Evolutionary conservation across 768 basidiomycete genomes (phyloP).

Genomic region (Podaxis pistillaris): DNA sequence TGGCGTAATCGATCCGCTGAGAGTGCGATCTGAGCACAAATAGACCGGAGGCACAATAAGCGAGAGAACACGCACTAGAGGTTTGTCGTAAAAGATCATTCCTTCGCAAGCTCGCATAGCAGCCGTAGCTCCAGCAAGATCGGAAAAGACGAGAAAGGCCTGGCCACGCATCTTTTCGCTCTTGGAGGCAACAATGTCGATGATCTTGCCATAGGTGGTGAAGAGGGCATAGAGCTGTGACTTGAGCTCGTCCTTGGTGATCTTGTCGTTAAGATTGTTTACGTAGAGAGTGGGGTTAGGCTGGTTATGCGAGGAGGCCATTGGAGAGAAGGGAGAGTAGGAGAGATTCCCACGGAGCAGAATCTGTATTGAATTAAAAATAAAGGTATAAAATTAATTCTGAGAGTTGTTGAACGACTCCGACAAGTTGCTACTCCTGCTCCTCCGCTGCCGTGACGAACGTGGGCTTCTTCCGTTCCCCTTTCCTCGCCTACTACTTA

Average conservation of each 20-base stretch:
- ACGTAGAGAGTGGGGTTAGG: conserved; percentile 90
- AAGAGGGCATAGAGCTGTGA: conserved; percentile 85
- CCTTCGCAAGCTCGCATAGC: conserved; percentile 93
- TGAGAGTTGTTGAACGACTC: neutral
- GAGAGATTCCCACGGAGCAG: conserved; percentile 26
- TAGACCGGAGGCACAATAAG: conserved; percentile 9
- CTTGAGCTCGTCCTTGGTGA: conserved; percentile 88
- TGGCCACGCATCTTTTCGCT: conserved; percentile 85
- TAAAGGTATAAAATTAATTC: neutral
- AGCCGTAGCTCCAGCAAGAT: conserved; percentile 86
- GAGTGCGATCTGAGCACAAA: conserved; percentile 10
- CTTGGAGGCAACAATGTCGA: conserved; percentile 92
- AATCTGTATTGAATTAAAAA: neutral
- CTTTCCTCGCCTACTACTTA: conserved; percentile 8
- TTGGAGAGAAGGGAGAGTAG: conserved; percentile 22
- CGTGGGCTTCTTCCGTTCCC: conserved; percentile 3
- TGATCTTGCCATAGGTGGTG: conserved; percentile 88
- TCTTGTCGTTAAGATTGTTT: conserved; percentile 90
- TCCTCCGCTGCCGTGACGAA: neutral
- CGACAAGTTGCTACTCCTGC: neutral
- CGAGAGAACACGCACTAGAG: conserved; percentile 61
- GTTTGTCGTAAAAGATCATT: conserved; percentile 90
- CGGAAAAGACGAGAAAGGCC: conserved; percentile 94
- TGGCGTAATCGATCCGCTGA: conserved; percentile 91
- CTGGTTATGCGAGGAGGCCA: conserved; percentile 56